phyloP scores from a whole-genome alignment of 2,329 filamentous ascomycete genomes.

The Calonectria pteridis region DNA sequence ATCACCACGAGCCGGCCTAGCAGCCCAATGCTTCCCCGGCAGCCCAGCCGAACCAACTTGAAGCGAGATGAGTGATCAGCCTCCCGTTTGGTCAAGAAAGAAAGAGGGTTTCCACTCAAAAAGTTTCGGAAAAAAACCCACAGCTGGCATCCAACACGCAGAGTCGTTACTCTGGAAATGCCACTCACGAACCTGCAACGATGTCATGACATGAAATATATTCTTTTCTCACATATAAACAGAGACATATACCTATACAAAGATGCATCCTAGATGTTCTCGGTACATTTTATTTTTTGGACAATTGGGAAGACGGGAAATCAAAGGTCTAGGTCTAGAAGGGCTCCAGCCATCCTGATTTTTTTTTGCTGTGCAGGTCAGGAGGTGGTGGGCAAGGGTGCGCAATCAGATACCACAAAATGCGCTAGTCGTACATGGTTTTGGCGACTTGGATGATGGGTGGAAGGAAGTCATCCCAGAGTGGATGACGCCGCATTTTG shows the following conservation, averaged over 20 bases:
- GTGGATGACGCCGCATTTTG: conserved; percentile 3
- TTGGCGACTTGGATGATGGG: not conserved
- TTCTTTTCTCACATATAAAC: conserved; percentile 23
- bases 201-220: conserved; percentile 29
- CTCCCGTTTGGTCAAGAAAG: too few species aligned
- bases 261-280: conserved; percentile 35
- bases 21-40: conserved; percentile 58
- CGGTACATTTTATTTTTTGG: conserved; percentile 35
- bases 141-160: conserved; percentile 9
- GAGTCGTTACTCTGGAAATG: conserved; percentile 18
- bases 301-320: conserved; percentile 31
- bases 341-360: conserved; percentile 2
- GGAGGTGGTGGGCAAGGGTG: conserved; percentile 16
- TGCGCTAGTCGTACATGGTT: not conserved
- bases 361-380: conserved; percentile 14
- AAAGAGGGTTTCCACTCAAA: not conserved
- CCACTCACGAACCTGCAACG: conserved; percentile 35
- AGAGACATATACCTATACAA: conserved; percentile 28
- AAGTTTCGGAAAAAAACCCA: not conserved
- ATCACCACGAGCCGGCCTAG: conserved; percentile 61
- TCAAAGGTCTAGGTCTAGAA: conserved; percentile 23
- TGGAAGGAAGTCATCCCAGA: not conserved
- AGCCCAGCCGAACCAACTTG: conserved; percentile 54
- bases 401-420: conserved; percentile 20
- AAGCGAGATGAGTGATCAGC: conserved; percentile 51